Percentiles rank a stretch among this genome's conserved stretches.
Evolutionary conservation across 2,329 filamentous ascomycete species (phyloP).

Genomic region (Botryotinia globosa): DNA sequence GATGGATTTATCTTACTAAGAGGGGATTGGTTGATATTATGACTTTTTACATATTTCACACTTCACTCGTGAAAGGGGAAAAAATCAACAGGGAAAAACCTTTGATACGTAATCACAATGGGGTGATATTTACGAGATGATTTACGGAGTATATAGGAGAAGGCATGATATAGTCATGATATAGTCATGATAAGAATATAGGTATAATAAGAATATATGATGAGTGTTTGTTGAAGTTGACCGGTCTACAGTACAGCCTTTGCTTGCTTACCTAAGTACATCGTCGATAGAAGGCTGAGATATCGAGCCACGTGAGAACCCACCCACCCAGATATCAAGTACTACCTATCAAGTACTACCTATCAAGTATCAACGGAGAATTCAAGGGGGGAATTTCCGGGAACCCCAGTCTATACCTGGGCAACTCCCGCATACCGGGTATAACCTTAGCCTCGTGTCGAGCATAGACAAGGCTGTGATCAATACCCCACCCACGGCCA

Average conservation of each 20-base stretch:
- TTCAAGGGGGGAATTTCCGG: background rate
- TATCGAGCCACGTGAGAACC: background rate
- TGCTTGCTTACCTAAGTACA: background rate
- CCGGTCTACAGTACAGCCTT: background rate
- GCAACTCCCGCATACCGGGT: background rate
- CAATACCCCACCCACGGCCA: background rate
- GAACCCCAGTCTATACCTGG: background rate
- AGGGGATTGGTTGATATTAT: background rate
- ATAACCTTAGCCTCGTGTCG: background rate
- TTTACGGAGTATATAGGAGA: background rate
- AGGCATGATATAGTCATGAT: background rate
- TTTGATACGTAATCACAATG: background rate
- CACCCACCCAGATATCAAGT: too few species aligned
- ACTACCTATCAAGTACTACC: too few species aligned
- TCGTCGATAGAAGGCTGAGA: background rate
- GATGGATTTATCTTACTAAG: background rate
- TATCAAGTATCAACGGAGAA: background rate
- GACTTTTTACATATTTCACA: background rate
- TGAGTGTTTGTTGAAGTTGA: background rate
- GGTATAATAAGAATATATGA: background rate
- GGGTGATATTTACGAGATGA: slow-evolving; percentile 1
- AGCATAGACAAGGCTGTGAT: background rate
- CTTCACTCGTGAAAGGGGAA: background rate
- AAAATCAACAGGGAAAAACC: slow-evolving; percentile 11
- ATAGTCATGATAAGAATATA: background rate